These are phyloP conservation scores for Hericium erinaceus DNA, from an alignment of 768 basidiomycete genomes.

Conservation along the genomic window DNA sequence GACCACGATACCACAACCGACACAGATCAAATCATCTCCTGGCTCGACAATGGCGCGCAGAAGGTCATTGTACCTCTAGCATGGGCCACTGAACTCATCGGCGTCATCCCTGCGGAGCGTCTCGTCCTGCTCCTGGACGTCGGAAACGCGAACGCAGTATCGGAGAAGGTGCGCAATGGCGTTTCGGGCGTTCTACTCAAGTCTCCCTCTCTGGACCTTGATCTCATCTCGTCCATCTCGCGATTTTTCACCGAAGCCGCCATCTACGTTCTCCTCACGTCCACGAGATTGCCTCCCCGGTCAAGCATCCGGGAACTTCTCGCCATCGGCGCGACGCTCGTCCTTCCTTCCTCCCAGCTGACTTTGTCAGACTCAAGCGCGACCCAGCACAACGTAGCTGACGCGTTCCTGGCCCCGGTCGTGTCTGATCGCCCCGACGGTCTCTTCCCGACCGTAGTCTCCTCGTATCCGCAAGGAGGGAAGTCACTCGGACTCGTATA, in stretches of 20 bases:
- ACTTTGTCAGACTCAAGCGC: constrained; percentile 46
- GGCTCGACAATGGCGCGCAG: constrained; percentile 71
- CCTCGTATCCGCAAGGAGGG: constrained; percentile 55
- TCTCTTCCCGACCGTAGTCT: constrained; percentile 87
- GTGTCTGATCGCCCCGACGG: constrained; percentile 85
- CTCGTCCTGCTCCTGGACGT: constrained; percentile 72
- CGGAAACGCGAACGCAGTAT: constrained; percentile 62
- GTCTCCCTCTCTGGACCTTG: constrained; percentile 58
- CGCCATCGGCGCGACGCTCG: constrained; percentile 50
- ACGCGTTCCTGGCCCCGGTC: constrained; percentile 79
- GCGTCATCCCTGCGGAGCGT: constrained; percentile 59
- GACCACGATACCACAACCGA: constrained; percentile 38
- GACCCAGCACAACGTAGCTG: constrained; percentile 61
- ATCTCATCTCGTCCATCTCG: constrained; percentile 70
- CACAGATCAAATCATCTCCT: constrained; percentile 47
- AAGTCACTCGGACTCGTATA: constrained; percentile 89
- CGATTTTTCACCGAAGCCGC: constrained; percentile 58
- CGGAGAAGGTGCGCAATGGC: constrained; percentile 62
- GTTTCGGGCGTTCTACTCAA: constrained; percentile 79
- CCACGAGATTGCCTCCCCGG: constrained; percentile 43
- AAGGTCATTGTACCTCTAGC: constrained; percentile 69
- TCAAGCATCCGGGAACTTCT: constrained; percentile 53
- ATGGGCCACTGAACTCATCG: constrained; percentile 59
- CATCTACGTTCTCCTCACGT: constrained; percentile 50
- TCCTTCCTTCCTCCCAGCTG: constrained; percentile 66